These are phyloP conservation scores for Colletotrichum magnum DNA, from an alignment of 2,329 filamentous ascomycete species.

Conservation along the genomic window DNA sequence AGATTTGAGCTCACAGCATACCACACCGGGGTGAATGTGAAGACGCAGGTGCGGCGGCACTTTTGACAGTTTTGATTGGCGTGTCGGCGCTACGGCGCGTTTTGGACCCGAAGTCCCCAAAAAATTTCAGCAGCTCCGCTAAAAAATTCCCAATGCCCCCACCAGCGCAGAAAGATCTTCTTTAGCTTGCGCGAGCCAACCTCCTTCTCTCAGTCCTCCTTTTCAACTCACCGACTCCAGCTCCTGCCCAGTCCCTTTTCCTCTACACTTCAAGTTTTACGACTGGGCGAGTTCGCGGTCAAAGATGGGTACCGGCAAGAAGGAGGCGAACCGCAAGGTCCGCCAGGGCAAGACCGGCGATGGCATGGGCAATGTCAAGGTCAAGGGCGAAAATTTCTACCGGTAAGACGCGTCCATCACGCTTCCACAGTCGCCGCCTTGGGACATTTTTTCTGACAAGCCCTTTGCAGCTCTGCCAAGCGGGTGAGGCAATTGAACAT, in stretches of 20 bases:
- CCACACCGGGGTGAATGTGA: conserved; percentile 10
- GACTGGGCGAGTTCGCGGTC: conserved; percentile 40
- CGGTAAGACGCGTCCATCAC: conserved; percentile 65
- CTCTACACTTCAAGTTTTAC: conserved; percentile 29
- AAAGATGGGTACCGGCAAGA: conserved; percentile 90
- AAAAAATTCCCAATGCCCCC: conserved; percentile 38
- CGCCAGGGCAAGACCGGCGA: conserved; percentile 88
- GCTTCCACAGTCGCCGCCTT: background rate
- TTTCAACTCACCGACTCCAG: conserved; percentile 27
- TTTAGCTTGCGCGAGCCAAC: conserved; percentile 32
- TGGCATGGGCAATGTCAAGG: conserved; percentile 91
- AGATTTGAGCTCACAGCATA: background rate
- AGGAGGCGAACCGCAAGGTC: conserved; percentile 85
- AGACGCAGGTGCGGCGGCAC: background rate
- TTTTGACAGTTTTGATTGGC: conserved; percentile 13
- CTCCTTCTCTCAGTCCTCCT: conserved; percentile 41
- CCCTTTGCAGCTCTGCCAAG: conserved; percentile 74
- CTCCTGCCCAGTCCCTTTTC: conserved; percentile 31
- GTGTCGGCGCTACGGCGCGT: conserved; percentile 32
- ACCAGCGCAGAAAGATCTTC: conserved; percentile 38
- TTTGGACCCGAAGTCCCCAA: conserved; percentile 35
- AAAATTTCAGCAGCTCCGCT: conserved; percentile 38
- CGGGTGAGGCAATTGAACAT: conserved; percentile 91
- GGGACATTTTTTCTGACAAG: background rate
- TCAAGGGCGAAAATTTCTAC: conserved; percentile 99